Conservation (phyloP, 139 green algal species). For the Closterium sp. region DNA sequence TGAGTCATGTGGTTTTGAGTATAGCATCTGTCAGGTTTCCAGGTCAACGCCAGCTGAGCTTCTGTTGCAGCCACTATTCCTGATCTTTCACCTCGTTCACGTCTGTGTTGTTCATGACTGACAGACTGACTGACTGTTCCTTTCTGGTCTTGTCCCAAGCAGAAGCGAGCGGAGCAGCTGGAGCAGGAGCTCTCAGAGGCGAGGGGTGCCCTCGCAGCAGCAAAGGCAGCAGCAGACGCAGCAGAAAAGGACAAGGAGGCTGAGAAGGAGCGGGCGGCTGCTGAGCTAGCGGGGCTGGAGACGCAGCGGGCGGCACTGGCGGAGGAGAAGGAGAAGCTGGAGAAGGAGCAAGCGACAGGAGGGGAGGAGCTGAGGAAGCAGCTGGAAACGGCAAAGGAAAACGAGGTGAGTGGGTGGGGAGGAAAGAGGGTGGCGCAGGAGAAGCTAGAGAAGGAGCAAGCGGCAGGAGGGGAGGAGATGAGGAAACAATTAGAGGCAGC, state of each 20-base stretch:
- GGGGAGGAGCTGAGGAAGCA: not conserved
- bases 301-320: not conserved
- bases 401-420: not conserved
- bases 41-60: too few relatives aligned
- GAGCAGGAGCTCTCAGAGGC: not conserved
- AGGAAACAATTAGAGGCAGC: not conserved
- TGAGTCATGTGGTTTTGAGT: too few relatives aligned
- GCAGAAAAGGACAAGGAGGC: constrained; percentile 1
- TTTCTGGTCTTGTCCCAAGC: not conserved
- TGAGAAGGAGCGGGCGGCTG: not conserved
- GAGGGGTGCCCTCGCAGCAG: not conserved
- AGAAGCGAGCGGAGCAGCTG: not conserved
- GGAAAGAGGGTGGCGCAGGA: not conserved
- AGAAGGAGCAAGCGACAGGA: not conserved
- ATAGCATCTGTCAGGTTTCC: too few relatives aligned
- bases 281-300: not conserved
- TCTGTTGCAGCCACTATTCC: too few relatives aligned
- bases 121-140: not conserved
- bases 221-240: not conserved
- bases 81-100: too few relatives aligned
- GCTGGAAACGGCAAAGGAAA: not conserved
- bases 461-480: not conserved
- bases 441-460: not conserved
- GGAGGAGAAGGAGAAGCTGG: not conserved
- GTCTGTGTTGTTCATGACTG: not conserved